phyloP scores from a whole-genome alignment of 23 red algal species.

The Cyanidium caldarium region DNA sequence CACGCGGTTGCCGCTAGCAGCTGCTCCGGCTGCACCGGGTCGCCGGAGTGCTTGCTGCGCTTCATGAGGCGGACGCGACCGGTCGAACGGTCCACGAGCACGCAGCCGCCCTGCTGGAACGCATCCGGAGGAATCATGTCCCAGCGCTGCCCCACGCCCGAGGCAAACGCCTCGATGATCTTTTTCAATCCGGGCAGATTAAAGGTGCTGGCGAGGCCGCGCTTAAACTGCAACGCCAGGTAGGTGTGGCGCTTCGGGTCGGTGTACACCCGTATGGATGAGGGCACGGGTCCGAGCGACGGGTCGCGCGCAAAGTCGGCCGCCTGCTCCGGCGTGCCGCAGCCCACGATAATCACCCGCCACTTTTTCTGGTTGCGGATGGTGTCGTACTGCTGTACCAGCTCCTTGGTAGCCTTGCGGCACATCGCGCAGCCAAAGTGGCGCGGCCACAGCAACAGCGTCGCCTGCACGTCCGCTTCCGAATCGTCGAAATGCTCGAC shows the following conservation, averaged over 20 bases:
- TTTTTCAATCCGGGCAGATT: constrained; percentile 3
- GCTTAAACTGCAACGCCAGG: background rate
- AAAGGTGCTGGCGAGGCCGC: constrained; percentile 2
- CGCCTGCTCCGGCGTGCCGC: constrained; percentile 2
- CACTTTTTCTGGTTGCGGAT: background rate
- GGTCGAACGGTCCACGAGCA: background rate
- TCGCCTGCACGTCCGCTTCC: background rate
- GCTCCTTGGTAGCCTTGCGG: background rate
- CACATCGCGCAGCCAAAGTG: constrained; percentile 17
- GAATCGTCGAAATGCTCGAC: background rate
- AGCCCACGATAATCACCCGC: background rate
- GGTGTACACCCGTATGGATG: background rate
- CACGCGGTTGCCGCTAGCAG: no score
- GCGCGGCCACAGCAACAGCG: constrained; percentile 9
- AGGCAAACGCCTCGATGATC: background rate
- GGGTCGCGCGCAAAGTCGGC: background rate
- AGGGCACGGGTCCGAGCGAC: background rate
- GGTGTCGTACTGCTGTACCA: background rate
- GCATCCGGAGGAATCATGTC: constrained; percentile 13
- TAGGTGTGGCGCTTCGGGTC: constrained; percentile 11
- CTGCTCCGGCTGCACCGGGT: background rate
- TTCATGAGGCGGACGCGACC: background rate
- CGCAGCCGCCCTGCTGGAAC: constrained; percentile 4
- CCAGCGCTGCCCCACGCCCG: background rate
- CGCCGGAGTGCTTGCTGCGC: background rate